Base-by-base conservation (phyloP, 176 grass and related monocot genomes). In the Oropetium thomaeum region DNA sequence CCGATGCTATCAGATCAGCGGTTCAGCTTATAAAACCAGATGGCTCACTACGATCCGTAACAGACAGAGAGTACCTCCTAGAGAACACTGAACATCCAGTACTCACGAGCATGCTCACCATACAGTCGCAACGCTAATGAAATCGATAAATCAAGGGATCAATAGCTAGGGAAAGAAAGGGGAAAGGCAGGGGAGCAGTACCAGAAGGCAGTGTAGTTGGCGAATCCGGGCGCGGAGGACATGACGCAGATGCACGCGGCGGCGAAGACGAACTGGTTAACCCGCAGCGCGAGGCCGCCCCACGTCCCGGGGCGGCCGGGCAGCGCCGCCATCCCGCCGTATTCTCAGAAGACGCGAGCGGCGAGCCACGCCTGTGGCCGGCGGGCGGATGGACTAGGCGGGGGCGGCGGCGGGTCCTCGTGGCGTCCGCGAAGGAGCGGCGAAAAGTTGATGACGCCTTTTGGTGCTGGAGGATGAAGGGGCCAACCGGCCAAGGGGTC, bases 121-220 rank as follows among this genome's bases (percentile, higher is more conserved):
- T 32, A n/a, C 2, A 49, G 66, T 41, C 42, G 27, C 43, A 17
- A 34, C 64, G 26, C 34, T 14, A 60, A 75, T 29, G 17, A 30
- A 74, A 45, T 43, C 57, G n/a, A 16, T 30, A 20, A 33, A 62
- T 42, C 53, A 17, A 14, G 13, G 5, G 26, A 47, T 20, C 4
- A 3, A 25, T 5, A 44, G n/a, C n/a, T n/a, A 58, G n/a, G 25
- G 16, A 45, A 49, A 17, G 20, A 7, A n/a, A 17, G 20, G 4
- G 2, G 14, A 49, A 10, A 22, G 8, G 7, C 10, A 40, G 13
- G 26, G 25, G 11, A 9, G 2, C 0, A 2, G 67, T 84, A 98
- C 96, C 91, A 98, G 82, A 95, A 98, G 82, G 91, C 91, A 59
- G 96, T 94, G 96, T 92, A 98, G 85, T 70, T 86, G 69, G 91